Conservation (phyloP, 2,329 filamentous ascomycete species). For the Massarina eburnea region DNA sequence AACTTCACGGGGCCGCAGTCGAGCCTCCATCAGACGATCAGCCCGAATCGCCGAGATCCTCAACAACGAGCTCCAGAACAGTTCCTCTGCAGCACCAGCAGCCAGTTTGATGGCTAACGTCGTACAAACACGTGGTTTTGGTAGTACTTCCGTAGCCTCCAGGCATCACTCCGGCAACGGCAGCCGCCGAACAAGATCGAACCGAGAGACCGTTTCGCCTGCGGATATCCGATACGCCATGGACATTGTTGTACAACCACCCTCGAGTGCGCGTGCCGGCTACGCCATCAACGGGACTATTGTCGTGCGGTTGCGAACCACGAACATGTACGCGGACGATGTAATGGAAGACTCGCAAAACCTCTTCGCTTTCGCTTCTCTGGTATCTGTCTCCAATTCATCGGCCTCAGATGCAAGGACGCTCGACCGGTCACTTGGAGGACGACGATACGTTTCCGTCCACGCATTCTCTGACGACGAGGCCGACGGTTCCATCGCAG, state of each 20-base stretch:
- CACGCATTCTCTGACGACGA: constrained; percentile 41
- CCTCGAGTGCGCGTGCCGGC: constrained; percentile 34
- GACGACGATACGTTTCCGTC: constrained; percentile 37
- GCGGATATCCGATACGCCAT: constrained; percentile 40
- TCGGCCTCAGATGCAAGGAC: constrained; percentile 29
- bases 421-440: constrained; percentile 33
- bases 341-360: constrained; percentile 37
- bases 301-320: constrained; percentile 37
- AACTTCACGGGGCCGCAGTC: constrained; percentile 18
- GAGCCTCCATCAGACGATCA: constrained; percentile 33
- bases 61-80: constrained; percentile 23
- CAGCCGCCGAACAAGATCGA: constrained; percentile 28
- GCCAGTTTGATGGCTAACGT: constrained; percentile 38
- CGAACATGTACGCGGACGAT: constrained; percentile 33
- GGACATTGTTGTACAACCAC: constrained; percentile 43
- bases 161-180: constrained; percentile 26
- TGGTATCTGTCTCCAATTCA: constrained; percentile 32
- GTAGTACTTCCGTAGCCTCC: constrained; percentile 34
- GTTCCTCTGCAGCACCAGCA: constrained; percentile 8
- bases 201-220: constrained; percentile 23
- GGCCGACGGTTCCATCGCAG: constrained; percentile 38
- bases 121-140: constrained; percentile 37
- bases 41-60: constrained; percentile 35
- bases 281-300: constrained; percentile 34
- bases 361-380: constrained; percentile 35